phyloP scores from a whole-genome alignment of 768 basidiomycete genomes.

The Suillus bovinus region DNA sequence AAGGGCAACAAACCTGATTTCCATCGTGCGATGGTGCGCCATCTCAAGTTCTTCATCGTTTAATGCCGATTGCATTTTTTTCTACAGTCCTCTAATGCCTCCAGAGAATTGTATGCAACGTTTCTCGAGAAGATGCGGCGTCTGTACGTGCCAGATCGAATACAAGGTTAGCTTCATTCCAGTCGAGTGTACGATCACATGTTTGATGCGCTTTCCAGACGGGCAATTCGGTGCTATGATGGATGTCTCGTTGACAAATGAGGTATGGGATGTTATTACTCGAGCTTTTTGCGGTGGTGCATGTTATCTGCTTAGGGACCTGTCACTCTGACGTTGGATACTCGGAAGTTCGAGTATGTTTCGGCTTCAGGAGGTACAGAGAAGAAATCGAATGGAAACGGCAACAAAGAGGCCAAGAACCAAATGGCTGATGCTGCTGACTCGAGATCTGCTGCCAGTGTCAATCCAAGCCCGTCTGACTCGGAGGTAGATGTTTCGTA shows the following conservation, averaged over 20 bases:
- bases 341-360: constrained; percentile 74
- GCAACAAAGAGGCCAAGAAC: neutral
- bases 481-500: neutral
- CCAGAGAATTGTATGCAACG: constrained; percentile 65
- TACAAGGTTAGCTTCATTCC: constrained; percentile 59
- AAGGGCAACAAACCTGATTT: constrained; percentile 95
- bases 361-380: constrained; percentile 18
- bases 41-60: neutral
- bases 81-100: constrained; percentile 61
- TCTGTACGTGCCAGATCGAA: constrained; percentile 70
- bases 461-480: neutral
- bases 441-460: neutral
- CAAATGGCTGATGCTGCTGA: neutral
- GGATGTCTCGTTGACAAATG: constrained; percentile 84
- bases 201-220: constrained; percentile 46
- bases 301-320: constrained; percentile 56
- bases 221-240: constrained; percentile 98
- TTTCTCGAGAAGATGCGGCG: constrained; percentile 70
- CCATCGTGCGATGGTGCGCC: constrained; percentile 84
- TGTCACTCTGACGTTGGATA: constrained; percentile 82
- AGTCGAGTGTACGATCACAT: neutral
- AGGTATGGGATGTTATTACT: constrained; percentile 48
- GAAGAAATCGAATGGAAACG: neutral
- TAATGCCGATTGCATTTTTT: neutral
- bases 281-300: constrained; percentile 2